Base-by-base conservation (phyloP, 805 yeast species). In the Candida stauntonica region DNA sequence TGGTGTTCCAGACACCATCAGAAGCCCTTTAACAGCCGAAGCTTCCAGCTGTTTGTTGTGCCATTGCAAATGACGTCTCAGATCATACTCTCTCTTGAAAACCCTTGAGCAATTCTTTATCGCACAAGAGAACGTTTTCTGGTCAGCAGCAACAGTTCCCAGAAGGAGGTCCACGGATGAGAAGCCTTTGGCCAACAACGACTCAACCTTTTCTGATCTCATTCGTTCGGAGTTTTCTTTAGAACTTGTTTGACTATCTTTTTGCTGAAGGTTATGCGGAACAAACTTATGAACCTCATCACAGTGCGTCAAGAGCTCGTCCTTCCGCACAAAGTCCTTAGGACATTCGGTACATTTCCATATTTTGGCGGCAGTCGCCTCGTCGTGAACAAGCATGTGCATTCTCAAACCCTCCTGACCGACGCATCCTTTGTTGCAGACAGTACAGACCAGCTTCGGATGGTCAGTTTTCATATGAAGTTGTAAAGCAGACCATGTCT, bases 331-430 rank as follows among this genome's bases (percentile, higher is more conserved):
- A 50, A 76, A 82, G 21, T 69, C 63, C 1, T 63, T 62, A 7
- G 62, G 57, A 58, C 89, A 81, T 36, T 65, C 64, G 2, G 60
- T 56, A 61, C 95, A 86, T 40, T 72, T 72, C 91, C 94, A 85
- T 28, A 77, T 17, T 35, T 51, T 54, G 3, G 36, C 16, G 2
- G 41, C 39, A 13, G 67, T 64, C 3, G 54, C 51, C 5, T 70
- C 76, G 47, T 79, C 79, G 58, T 88, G 96, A 16, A 78, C 64
- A 31, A 69, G 60, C 87, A 83, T 77, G 56, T 89, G 96, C 66
- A 81, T 76, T 14, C 70, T 62, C 35, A 87, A 60, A 45, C 88
- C 93, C 19, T 69, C 66, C 32, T 72, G 75, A 20, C 94, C 95
- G 9, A 82, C 81, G 64, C 88, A 82, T 7, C 72, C 76, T 55